phyloP scores from a whole-genome alignment of 371 early-diverging fungal genomes.

The Apophysomyces elegans region DNA sequence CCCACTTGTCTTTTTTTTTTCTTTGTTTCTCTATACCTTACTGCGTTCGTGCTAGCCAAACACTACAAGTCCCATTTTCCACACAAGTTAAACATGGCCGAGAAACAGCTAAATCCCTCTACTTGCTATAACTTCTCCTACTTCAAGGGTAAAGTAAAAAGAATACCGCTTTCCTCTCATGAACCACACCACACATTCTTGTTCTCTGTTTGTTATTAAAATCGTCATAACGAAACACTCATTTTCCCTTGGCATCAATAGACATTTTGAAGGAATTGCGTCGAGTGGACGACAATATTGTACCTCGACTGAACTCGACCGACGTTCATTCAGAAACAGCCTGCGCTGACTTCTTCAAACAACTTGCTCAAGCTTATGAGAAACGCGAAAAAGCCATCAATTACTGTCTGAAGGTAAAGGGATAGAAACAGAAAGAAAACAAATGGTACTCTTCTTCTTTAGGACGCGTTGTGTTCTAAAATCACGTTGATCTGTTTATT shows the following conservation, averaged over 20 bases:
- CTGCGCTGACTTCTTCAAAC: slow-evolving; percentile 70
- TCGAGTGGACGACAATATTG: slow-evolving; percentile 82
- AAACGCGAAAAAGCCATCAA: slow-evolving; percentile 72
- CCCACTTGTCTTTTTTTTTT: too few relatives aligned
- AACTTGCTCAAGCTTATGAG: slow-evolving; percentile 67
- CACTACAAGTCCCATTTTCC: too few relatives aligned
- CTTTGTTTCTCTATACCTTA: too few relatives aligned
- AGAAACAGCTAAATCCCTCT: slow-evolving; percentile 37
- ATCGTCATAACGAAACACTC: neutral
- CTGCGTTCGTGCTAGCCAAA: too few relatives aligned
- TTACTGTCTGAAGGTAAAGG: slow-evolving; percentile 68
- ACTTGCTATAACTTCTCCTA: slow-evolving; percentile 71
- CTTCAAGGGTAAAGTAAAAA: slow-evolving; percentile 62
- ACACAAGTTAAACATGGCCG: slow-evolving; percentile 22
- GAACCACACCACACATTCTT: too few relatives aligned
- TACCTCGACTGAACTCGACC: slow-evolving; percentile 75
- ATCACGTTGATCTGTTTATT: neutral
- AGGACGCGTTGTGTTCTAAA: too few relatives aligned
- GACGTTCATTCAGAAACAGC: slow-evolving; percentile 68
- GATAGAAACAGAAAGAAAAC: neutral
- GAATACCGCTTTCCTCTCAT: too few relatives aligned
- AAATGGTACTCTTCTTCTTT: too few relatives aligned
- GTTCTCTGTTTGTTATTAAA: too few relatives aligned
- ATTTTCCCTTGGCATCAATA: slow-evolving; percentile 21
- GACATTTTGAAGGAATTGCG: slow-evolving; percentile 74